Evolutionary conservation across 2,329 filamentous ascomycete genomes (phyloP), one percentile per base, ranked within the genome.

Genomic region (Cladosporium cucumerinum): DNA sequence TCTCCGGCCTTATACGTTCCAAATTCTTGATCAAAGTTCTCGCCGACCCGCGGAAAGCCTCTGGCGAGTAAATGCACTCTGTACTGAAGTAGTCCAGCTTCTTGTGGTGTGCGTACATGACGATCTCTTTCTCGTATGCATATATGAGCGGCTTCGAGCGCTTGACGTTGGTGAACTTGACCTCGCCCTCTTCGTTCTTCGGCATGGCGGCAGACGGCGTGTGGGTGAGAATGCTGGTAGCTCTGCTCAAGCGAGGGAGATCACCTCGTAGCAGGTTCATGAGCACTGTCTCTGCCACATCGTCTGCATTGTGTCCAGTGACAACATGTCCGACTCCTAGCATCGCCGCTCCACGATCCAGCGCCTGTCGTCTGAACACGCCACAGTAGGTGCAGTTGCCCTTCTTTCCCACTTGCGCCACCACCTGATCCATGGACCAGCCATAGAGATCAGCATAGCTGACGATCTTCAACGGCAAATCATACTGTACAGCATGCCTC

Each of bases 381-480:
- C 95, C 95, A 74, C 95, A 99, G 74, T 99, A 99, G 32, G 96
- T 99, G 84, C 95, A 99, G 78, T 99, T 99, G 32, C 94, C 93
- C 78, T 97, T 98, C 81, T 97, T 98, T 16, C 95, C 95, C 59
- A 99, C 91, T 57, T 94, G 92, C 72, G 93, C 91, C 4, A 99
- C 96, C 11, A 99, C 95, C 74, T 98, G 92, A 74, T 99, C 95
- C 95, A 99, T 99, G 0, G 93, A 97, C 95, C 95, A 99, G 10
- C 94, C 95, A 76, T 99, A 99, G 11, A 99, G 82, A 73, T 97
- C 91, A 62, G 89, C 89, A 73, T 99, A 99, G 58, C 94, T 93
- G 58, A 99, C 87, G 64, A 99, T 96, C 71, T 92, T 91, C 57
- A 99, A 81, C 0, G 91, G 87, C 89, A 99, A 96, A 1, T 89